phyloP scores from a whole-genome alignment of 1,284 basidiomycete species.

The Papiliotrema laurentii region DNA sequence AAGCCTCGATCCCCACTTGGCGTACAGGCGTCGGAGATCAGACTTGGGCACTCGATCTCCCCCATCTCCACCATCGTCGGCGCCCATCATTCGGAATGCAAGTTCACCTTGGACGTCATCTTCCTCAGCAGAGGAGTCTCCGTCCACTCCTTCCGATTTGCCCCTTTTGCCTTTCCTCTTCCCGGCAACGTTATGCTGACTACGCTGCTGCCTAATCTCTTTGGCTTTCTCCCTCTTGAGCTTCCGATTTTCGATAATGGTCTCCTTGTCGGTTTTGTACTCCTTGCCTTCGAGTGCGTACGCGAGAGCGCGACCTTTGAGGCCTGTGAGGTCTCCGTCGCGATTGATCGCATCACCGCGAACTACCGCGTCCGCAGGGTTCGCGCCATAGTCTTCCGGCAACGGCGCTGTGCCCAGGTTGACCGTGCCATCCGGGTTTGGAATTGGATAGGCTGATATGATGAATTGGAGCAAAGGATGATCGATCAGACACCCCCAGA shows the following conservation, averaged over 20 bases:
- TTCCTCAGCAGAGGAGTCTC: too few species aligned
- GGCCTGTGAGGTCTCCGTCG: constrained; percentile 7
- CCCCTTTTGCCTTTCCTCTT: not conserved
- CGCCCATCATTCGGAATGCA: constrained; percentile 18
- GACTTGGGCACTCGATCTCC: constrained; percentile 4
- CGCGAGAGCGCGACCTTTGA: constrained; percentile 24
- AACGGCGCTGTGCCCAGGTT: constrained; percentile 25
- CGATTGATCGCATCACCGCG: constrained; percentile 9
- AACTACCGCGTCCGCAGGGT: too few species aligned
- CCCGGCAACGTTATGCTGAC: too few species aligned
- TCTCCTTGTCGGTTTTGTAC: constrained; percentile 22
- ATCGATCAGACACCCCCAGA: constrained; percentile 28
- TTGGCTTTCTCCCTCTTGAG: constrained; percentile 2
- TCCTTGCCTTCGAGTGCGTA: constrained; percentile 22
- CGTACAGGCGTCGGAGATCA: constrained; percentile 21
- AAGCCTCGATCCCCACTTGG: constrained; percentile 34
- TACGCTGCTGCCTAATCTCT: not conserved
- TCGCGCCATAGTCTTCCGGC: constrained; percentile 18
- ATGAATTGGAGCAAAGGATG: constrained; percentile 31
- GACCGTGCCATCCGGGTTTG: constrained; percentile 12
- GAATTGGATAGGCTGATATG: constrained; percentile 26
- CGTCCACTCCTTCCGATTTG: constrained; percentile 2
- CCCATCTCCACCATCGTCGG: constrained; percentile 22
- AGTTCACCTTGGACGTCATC: constrained; percentile 10
- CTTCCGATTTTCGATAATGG: constrained; percentile 14